These are phyloP conservation scores for Penicillium bialowiezense DNA, from an alignment of 495 filamentous ascomycete genomes.

Conservation along the genomic window DNA sequence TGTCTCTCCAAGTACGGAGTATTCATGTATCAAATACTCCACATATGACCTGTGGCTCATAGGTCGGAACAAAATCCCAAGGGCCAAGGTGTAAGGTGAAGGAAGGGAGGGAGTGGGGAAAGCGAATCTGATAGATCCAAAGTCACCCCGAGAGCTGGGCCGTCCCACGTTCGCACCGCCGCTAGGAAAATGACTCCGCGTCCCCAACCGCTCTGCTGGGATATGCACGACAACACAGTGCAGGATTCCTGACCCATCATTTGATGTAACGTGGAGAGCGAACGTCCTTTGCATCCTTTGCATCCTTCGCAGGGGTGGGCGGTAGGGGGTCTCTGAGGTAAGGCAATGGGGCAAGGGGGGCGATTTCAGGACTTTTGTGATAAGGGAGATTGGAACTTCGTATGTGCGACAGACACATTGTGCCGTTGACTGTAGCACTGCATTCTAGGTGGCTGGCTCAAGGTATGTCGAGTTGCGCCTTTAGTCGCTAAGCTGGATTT, in stretches of 20 bases:
- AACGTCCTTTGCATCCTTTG: not conserved
- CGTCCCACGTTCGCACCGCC: conserved; percentile 4
- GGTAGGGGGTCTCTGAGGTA: not conserved
- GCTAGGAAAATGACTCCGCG: conserved; percentile 10
- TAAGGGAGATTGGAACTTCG: not conserved
- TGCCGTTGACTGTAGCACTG: too few relatives aligned
- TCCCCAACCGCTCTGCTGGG: conserved; percentile 9
- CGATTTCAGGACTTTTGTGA: not conserved
- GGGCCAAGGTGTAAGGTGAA: too few relatives aligned
- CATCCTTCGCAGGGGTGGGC: too few relatives aligned
- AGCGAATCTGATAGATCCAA: conserved; percentile 17
- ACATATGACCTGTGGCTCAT: too few relatives aligned
- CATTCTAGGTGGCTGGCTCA: too few relatives aligned
- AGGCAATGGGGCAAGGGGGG: not conserved
- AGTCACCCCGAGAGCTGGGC: not conserved
- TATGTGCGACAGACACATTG: too few relatives aligned
- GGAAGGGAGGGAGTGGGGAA: not conserved
- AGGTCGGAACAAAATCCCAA: too few relatives aligned
- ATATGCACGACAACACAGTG: conserved; percentile 19
- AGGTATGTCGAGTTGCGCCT: too few relatives aligned
- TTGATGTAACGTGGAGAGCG: conserved; percentile 10
- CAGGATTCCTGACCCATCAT: conserved; percentile 11
- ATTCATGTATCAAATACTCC: too few relatives aligned
- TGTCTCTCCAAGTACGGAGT: too few relatives aligned
- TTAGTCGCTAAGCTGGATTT: too few relatives aligned